A percentile compares a stretch with the other conserved stretches of the same genome.
These are phyloP conservation scores for Dictyostelium citrinum DNA, from an alignment of 78 protist genomes.

Conservation along the genomic window DNA sequence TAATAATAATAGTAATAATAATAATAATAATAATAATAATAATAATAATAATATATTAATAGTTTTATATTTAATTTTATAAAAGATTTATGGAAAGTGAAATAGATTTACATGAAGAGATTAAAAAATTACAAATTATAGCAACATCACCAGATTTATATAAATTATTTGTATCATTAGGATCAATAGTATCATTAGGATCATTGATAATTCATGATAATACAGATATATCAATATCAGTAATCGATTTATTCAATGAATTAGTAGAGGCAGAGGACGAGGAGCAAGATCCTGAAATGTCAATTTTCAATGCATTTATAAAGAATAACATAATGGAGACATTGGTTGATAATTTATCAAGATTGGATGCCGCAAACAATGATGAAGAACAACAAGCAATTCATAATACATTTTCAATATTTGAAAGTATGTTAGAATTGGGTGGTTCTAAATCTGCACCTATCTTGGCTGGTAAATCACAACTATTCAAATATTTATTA, in stretches of 20 bases:
- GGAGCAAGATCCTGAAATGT: not conserved
- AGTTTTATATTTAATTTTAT: too few species aligned
- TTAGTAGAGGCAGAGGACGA: conserved; percentile 30
- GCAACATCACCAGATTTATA: conserved; percentile 80
- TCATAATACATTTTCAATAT: conserved; percentile 24
- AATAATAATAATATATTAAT: too few species aligned
- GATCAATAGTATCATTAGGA: conserved; percentile 54
- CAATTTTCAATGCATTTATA: not conserved
- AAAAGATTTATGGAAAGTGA: conserved; percentile 78
- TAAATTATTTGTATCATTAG: conserved; percentile 52
- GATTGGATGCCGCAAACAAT: not conserved
- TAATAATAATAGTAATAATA: too few species aligned
- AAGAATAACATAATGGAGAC: conserved; percentile 46
- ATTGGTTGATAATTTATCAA: conserved; percentile 15
- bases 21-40: too few species aligned
- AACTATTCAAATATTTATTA: conserved; percentile 12
- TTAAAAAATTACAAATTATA: conserved; percentile 57
- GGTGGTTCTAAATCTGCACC: not conserved
- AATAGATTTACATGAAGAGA: conserved; percentile 77
- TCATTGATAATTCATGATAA: conserved; percentile 74
- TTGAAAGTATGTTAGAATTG: conserved; percentile 66
- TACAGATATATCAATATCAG: conserved; percentile 27
- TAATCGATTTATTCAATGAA: conserved; percentile 61
- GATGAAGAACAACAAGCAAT: conserved; percentile 73
- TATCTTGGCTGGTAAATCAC: not conserved